Base-by-base conservation (phyloP, 208 protist species). In the Crithidia bombi region DNA sequence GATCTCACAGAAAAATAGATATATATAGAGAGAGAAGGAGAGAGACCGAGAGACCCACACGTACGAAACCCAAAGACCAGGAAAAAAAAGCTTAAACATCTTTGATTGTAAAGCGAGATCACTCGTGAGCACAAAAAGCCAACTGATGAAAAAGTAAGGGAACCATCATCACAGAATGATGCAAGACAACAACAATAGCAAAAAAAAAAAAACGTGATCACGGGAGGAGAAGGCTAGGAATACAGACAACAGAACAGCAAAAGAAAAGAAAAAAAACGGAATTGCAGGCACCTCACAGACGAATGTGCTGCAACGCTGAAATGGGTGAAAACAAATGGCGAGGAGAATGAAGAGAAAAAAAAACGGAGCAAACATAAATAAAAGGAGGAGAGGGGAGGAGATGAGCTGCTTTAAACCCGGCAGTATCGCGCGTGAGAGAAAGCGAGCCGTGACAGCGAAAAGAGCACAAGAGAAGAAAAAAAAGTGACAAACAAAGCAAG, bases 341-440 rank as follows among this genome's bases (percentile, higher is more conserved):
- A 71, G 79, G 49, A 75, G 73, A 66, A 72, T 51, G 52, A 65
- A 73, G 15, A 4, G 41, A 67, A 33, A 66, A 56, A 52, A 75
- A 71, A 55, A 39, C 67, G 14, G 19, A 28, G 47, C 51, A 39
- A 4, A 56, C 15, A 56, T 7, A 38, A 9, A 56, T 14, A 28
- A 51, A 51, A 28, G 5, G 28, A 51, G 46, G n/a, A n/a, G n/a
- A n/a, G n/a, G n/a, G n/a, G n/a, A n/a, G n/a, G n/a, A n/a, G n/a
- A n/a, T n/a, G n/a, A n/a, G n/a, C n/a, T n/a, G n/a, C n/a, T n/a
- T n/a, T n/a, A n/a, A n/a, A n/a, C n/a, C n/a, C n/a, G n/a, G n/a
- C n/a, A n/a, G n/a, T n/a, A n/a, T n/a, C n/a, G n/a, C n/a, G n/a
- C n/a, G n/a, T n/a, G n/a, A n/a, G n/a, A n/a, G n/a, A n/a, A n/a